Evolutionary conservation across 106 monocot genomes (phyloP).

Genomic region (Platanthera guangdongensis): DNA sequence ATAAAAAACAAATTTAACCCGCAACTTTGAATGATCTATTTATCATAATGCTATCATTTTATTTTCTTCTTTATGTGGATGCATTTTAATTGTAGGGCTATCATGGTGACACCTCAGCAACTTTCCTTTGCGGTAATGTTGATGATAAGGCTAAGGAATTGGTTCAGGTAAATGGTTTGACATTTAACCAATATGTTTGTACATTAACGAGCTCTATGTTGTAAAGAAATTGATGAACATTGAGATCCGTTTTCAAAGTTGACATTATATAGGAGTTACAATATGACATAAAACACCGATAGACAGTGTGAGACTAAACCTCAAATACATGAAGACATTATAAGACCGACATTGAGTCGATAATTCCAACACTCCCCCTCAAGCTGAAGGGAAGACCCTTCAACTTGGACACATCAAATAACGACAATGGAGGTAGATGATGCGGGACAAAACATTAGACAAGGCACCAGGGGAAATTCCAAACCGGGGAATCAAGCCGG

Average conservation of each 20-base stretch:
- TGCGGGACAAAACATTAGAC: too few species aligned
- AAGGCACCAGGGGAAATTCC: too few species aligned
- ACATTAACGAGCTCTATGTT: background rate
- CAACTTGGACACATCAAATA: too few species aligned
- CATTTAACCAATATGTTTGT: background rate
- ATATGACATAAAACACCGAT: too few species aligned
- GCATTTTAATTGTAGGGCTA: conserved; percentile 52
- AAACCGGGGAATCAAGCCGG: too few species aligned
- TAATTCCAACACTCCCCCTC: too few species aligned
- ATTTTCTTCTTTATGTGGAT: conserved; percentile 2
- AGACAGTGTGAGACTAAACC: too few species aligned
- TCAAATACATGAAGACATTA: too few species aligned
- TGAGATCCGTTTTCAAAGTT: background rate
- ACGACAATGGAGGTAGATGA: too few species aligned
- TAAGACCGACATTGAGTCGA: too few species aligned
- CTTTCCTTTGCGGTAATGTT: conserved; percentile 84
- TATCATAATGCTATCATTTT: conserved; percentile 1
- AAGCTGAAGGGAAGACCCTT: too few species aligned
- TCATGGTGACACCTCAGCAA: conserved; percentile 96
- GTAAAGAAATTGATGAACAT: background rate
- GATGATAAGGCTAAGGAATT: conserved; percentile 67
- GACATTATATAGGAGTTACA: too few species aligned
- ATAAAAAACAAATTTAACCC: background rate
- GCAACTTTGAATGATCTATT: background rate
- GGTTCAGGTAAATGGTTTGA: conserved; percentile 51